phyloP scores from a whole-genome alignment of 192 early-diverging fungal species.

The Phlyctochytrium arcticum region DNA sequence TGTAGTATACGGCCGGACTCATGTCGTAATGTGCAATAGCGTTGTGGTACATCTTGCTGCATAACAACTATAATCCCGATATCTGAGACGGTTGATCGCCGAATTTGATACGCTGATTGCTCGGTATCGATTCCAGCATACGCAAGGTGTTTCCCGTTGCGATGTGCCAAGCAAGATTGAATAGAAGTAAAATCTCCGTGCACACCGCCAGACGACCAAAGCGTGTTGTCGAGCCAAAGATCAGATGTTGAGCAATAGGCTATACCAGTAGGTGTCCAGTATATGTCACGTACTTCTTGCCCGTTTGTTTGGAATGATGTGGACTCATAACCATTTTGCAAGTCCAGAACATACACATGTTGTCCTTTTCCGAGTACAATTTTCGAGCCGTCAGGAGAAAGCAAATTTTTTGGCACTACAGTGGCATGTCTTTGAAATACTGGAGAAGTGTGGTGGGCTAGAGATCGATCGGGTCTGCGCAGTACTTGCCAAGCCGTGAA shows the following conservation, averaged over 20 bases:
- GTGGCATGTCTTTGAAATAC: neutral
- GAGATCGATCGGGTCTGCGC: neutral
- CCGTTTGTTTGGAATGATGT: neutral
- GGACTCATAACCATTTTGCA: neutral
- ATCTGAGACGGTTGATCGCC: neutral
- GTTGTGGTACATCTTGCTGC: neutral
- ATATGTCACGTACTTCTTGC: neutral
- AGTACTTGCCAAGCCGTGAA: neutral
- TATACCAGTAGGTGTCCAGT: neutral
- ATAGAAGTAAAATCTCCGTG: neutral
- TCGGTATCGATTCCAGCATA: neutral
- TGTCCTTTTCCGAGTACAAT: neutral
- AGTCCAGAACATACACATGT: neutral
- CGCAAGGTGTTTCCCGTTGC: neutral
- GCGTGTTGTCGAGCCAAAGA: neutral
- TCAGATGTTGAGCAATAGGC: neutral
- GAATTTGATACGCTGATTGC: neutral
- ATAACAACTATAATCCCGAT: neutral
- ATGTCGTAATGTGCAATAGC: neutral
- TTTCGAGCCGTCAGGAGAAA: neutral
- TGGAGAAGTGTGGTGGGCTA: neutral
- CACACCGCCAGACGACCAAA: constrained; percentile 3
- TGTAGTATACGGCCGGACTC: neutral
- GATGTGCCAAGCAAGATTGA: neutral
- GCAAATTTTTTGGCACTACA: neutral